phyloP scores from a whole-genome alignment of 129 eudicot genomes.

The Heracleum sosnowskyi region DNA sequence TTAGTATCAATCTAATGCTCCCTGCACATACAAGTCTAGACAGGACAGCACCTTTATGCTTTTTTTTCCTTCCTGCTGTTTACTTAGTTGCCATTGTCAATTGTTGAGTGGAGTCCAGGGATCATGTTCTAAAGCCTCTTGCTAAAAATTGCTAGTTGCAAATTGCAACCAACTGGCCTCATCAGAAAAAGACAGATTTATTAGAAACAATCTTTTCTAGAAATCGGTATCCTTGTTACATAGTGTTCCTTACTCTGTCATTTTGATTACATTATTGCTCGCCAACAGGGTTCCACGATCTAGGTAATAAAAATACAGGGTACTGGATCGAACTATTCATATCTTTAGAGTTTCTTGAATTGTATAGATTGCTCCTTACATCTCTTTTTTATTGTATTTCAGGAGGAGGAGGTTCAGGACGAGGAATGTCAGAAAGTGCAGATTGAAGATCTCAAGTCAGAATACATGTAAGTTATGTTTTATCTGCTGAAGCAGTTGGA shows the following conservation, averaged over 20 bases:
- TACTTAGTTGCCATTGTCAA: too few species aligned
- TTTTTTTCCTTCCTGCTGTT: not conserved
- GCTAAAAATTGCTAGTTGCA: too few species aligned
- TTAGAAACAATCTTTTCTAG: not conserved
- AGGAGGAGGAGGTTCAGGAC: conserved; percentile 39
- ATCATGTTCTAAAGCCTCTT: not conserved
- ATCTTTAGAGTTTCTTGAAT: not conserved
- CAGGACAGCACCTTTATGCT: not conserved
- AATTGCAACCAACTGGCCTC: not conserved
- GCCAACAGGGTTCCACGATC: not conserved
- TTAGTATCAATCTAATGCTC: not conserved
- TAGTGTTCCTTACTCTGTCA: not conserved
- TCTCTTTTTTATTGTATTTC: not conserved
- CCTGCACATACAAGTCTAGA: not conserved
- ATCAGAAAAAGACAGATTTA: not conserved
- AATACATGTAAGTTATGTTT: conserved; percentile 37
- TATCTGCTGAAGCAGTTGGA: not conserved
- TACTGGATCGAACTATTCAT: not conserved
- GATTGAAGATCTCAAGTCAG: conserved; percentile 41
- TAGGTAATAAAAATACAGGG: not conserved
- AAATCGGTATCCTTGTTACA: not conserved
- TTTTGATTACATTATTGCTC: not conserved
- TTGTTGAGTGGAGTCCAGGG: not conserved
- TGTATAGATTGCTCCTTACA: not conserved
- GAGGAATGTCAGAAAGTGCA: conserved; percentile 48